Conservation (phyloP, 2,329 filamentous ascomycete species). For the Orbilia quercus region DNA sequence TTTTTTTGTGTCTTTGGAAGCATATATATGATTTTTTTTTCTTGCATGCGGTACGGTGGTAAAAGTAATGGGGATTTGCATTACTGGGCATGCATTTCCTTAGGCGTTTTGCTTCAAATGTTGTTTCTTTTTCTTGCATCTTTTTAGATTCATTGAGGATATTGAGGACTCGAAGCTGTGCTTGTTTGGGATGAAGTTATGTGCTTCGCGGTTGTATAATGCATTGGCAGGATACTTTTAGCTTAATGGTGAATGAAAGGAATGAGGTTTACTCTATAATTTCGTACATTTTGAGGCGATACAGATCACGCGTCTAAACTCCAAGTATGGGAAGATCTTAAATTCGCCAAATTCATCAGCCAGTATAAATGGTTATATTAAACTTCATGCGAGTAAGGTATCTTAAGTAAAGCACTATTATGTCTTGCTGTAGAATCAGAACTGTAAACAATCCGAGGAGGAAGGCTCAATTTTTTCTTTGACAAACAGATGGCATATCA, state of each 20-base stretch:
- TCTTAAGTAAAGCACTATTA: no score
- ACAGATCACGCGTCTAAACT: no score
- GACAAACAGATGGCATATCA: no score
- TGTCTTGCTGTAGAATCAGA: no score
- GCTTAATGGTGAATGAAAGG: conserved; percentile 10
- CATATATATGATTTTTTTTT: conserved; percentile 3
- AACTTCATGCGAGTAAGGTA: no score
- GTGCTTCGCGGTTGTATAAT: conserved; percentile 5
- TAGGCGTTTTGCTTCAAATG: conserved; percentile 25
- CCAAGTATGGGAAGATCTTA: no score
- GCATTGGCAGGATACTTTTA: background rate
- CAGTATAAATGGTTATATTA: no score
- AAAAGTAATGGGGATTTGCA: conserved; percentile 12
- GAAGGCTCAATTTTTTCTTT: no score
- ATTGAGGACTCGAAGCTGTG: conserved; percentile 15
- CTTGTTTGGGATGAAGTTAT: conserved; percentile 32
- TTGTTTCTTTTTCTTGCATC: conserved; percentile 9
- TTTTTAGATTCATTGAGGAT: background rate
- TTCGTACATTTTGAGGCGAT: no score
- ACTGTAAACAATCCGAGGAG: no score
- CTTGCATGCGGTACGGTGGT: conserved; percentile 14
- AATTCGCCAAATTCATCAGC: no score
- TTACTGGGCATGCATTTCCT: conserved; percentile 26
- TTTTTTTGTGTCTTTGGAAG: conserved; percentile 13
- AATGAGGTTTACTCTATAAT: conserved; percentile 3